Base-by-base conservation (phyloP, 2,329 filamentous ascomycete genomes). In the Aspergillus proliferans region DNA sequence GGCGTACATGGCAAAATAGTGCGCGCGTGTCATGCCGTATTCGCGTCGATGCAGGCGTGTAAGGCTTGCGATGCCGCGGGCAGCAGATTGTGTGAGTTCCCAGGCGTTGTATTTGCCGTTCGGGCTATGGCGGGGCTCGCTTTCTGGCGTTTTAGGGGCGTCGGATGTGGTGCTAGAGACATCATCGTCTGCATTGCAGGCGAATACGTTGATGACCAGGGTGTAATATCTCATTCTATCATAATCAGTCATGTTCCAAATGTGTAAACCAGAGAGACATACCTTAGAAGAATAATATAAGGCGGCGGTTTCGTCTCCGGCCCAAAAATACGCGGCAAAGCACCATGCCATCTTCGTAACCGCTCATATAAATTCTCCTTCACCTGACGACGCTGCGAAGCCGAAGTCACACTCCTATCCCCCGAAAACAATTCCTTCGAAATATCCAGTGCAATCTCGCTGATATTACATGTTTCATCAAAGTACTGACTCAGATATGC, bases 1-100 rank as follows among this genome's bases (percentile, higher is more conserved):
- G 0, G 67, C 65, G 45, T 69, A 71, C 49, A 71, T 56, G 10
- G 66, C 63, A 41, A 69, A 71, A 18, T 64, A 58, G 47, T 70
- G 68, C 5, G 64, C 65, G 3, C 66, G 61, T 28, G 52, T 63
- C 47, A 70, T 54, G 4, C 68, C 65, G 45, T 62, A 68, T 34
- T 70, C 65, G 8, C 58, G 58, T 10, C 64, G 58, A 26, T 69
- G 63, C 0, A 65, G 54, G 9, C 60, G 61, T 0, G 62, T 53
- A 3, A 71, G 55, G 1, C 46, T 39, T 1, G 66, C 58, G 12
- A 71, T 70, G 3, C 50, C 52, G 3, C 60, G 63, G 0, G 67
- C 66, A 1, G 65, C 64, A n/a, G 53, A 52, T n/a, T 61, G 57
- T 1, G 57, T 56, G 15, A 67, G 56, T 18, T 57, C 54, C 33